Evolutionary conservation across 2,329 filamentous ascomycete genomes (phyloP), one percentile per base, ranked within the genome.

Genomic region (Colletotrichum nymphaeae): DNA sequence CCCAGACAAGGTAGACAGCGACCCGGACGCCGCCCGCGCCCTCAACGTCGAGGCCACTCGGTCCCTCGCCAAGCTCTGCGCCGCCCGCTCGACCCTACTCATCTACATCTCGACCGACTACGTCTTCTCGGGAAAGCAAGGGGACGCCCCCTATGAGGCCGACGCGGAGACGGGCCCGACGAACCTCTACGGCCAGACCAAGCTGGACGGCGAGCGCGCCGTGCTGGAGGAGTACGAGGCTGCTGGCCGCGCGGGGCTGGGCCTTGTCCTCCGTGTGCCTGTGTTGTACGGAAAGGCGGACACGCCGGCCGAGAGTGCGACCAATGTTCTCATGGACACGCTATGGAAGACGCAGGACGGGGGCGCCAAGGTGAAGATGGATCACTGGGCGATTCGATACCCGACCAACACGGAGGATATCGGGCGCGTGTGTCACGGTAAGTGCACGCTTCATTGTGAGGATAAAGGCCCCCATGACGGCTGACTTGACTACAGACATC

Each of bases 401-500:
- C 95, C 95, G 9, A 97, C 95, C 8, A 97, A 97, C 80, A 97
- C 95, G 0, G 93, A 95, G 80, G 95, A 98, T 79, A 92, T 97
- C 22, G 95, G 88, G 22, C 88, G 95, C 52, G 93, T 98, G 58
- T 93, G 92, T 78, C 88, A 91, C 74, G 90, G 90, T 91, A 85
- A 42, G 14, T 77, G 86, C 12, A 22, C 1, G 19, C 24, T 35
- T n/a, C n/a, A 16, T n/a, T 14, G 12, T 24, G 24, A 4, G 42
- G 22, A 22, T 24, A 32, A 35, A 26, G 28, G 35, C 57, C 58
- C 8, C 8, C 5, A 30, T 30, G 30, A 49, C 76, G 76, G 68
- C 77, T 75, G 22, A 72, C 35, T 4, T 35, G 26, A 22, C 12
- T n/a, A 49, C 70, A 91, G 94, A 97, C 77, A 85, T 97, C 60